Percentiles rank a stretch among this genome's conserved stretches.
Evolutionary conservation across 2,329 filamentous ascomycete species (phyloP).

Genomic region (Colletotrichum cuscutae): DNA sequence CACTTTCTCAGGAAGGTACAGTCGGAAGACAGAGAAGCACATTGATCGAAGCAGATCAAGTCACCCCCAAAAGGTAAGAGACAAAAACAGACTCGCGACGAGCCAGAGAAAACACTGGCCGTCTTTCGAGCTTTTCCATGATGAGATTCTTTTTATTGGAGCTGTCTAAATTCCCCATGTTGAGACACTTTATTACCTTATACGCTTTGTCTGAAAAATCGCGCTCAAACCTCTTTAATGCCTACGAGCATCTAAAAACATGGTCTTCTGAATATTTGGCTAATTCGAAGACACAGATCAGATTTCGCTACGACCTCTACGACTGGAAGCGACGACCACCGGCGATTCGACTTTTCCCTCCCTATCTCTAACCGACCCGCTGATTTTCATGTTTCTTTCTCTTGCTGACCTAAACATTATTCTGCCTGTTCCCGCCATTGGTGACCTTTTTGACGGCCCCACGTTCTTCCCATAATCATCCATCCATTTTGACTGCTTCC

Average conservation of each 20-base stretch:
- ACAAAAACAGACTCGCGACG: neutral
- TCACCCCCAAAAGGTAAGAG: conserved; percentile 19
- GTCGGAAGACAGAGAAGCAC: neutral
- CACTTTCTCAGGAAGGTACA: neutral
- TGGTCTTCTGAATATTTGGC: conserved; percentile 20
- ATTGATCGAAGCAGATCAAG: neutral
- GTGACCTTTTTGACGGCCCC: neutral
- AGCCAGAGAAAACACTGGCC: neutral
- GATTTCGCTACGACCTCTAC: neutral
- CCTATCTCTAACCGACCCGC: neutral
- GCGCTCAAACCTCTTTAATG: neutral
- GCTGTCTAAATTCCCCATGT: conserved; percentile 76
- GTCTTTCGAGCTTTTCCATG: conserved; percentile 41
- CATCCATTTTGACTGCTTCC: neutral
- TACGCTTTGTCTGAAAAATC: conserved; percentile 63
- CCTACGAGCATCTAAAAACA: neutral
- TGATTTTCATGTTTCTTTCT: neutral
- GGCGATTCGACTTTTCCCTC: neutral
- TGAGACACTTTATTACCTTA: conserved; percentile 66
- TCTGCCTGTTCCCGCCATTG: neutral
- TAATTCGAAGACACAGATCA: conserved; percentile 30
- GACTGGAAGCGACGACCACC: conserved; percentile 35
- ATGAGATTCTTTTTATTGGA: conserved; percentile 73
- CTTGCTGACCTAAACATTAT: neutral
- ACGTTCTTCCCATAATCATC: neutral